Evolutionary conservation across 352 stramenopile species (phyloP), one percentile per base, ranked within the genome.

Genomic region (Globisporangium cystogenes): DNA sequence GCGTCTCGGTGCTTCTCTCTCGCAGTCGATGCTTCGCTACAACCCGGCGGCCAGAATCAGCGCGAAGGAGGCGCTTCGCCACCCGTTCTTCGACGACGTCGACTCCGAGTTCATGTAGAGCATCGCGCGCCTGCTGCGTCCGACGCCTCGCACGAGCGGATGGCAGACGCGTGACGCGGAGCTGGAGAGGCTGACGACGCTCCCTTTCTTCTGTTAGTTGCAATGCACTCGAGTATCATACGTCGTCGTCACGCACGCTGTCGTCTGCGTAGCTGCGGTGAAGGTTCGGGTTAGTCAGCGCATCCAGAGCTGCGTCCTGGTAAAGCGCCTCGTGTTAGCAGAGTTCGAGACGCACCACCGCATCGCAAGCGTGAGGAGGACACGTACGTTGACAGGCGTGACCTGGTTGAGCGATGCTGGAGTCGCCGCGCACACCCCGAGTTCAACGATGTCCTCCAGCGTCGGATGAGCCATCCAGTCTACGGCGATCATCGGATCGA

Each of bases 11-110:
- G 3, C 21, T 51, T 10, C 29, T 18, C 6, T 51, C 20, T 18
- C 23, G 15, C 40, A 86, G 72, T 77, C 63, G 35, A 89, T 93
- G 78, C 67, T 93, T 41, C 70, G 67, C 10, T 93, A 93, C 53
- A 72, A 93, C 37, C 82, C 82, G 16, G 65, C 70, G 12, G 58
- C 59, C 37, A 71, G 82, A 58, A 91, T 93, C 57, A 89, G 78
- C 46, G 82, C 82, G 15, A 90, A 93, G 62, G 81, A 91, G 55
- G 82, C 82, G 1, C 56, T 93, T 41, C 82, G 82, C 16, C 82
- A 93, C 60, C 78, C 82, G n/a, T 93, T 77, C 62, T 93, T 93
- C 59, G 79, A 90, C 50, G 79, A 91, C 41, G 65, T 91, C 7
- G 81, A 89, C 65, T 73, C 81, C 8, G 58, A 87, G 49, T 87